phyloP scores from a whole-genome alignment of 2,329 filamentous ascomycete species.

The Calonectria leucothoes region DNA sequence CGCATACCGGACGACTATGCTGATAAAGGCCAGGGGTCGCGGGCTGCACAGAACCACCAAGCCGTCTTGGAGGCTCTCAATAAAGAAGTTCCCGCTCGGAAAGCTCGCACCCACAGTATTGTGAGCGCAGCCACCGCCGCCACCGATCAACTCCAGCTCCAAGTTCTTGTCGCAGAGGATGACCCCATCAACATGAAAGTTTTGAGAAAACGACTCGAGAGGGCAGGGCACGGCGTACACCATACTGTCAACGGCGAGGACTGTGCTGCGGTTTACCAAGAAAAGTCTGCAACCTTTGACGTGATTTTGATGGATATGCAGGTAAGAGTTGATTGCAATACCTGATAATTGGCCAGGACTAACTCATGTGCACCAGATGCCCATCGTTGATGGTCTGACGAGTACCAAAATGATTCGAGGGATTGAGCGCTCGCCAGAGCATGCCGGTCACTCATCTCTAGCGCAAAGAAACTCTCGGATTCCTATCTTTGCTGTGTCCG shows the following conservation, averaged over 20 bases:
- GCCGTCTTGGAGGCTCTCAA: conserved; percentile 54
- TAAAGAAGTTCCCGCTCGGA: conserved; percentile 4
- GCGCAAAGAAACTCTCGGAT: conserved; percentile 73
- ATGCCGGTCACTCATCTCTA: conserved; percentile 66
- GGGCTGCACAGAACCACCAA: conserved; percentile 46
- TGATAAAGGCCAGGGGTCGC: conserved; percentile 46
- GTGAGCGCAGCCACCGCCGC: conserved; percentile 34
- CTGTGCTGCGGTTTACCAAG: conserved; percentile 77
- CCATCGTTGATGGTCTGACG: conserved; percentile 85
- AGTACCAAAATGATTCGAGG: conserved; percentile 87
- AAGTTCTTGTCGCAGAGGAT: conserved; percentile 85
- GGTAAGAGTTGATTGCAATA: conserved; percentile 59
- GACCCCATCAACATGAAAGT: conserved; percentile 90
- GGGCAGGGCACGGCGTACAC: conserved; percentile 76
- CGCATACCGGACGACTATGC: conserved; percentile 61
- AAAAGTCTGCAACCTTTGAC: conserved; percentile 74
- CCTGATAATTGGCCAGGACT: neutral
- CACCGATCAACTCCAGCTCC: conserved; percentile 52
- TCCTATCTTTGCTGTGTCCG: conserved; percentile 89
- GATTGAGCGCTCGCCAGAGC: conserved; percentile 67
- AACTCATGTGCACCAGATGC: conserved; percentile 73
- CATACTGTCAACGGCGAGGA: conserved; percentile 88
- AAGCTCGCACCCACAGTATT: conserved; percentile 37
- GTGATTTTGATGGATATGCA: conserved; percentile 94
- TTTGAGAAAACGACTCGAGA: conserved; percentile 82